Conservation (phyloP, 768 basidiomycete species). For the Lyophyllum decastes region DNA sequence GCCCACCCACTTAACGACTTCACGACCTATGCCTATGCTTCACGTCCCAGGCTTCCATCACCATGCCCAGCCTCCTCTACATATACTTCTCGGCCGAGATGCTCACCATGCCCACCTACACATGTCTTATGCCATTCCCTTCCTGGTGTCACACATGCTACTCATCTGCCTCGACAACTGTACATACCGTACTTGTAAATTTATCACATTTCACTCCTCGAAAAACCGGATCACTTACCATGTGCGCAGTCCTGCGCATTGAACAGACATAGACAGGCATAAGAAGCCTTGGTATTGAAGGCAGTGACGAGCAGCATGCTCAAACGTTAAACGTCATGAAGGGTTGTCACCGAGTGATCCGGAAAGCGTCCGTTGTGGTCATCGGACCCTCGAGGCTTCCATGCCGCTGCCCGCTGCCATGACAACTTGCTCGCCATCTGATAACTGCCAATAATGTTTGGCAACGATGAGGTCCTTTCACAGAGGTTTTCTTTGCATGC, state of each 20-base stretch:
- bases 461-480: background rate
- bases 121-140: background rate
- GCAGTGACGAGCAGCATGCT: background rate
- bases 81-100: background rate
- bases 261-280: background rate
- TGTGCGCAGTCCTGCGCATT: background rate
- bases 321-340: background rate
- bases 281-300: background rate
- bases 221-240: background rate
- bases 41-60: no score
- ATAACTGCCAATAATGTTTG: background rate
- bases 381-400: background rate
- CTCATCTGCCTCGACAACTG: no score
- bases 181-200: background rate
- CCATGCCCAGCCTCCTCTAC: background rate
- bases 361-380: background rate
- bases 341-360: background rate
- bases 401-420: conserved; percentile 1
- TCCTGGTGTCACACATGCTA: background rate
- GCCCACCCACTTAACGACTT: background rate
- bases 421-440: conserved; percentile 7
- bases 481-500: conserved; percentile 1
- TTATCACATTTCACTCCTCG: background rate
- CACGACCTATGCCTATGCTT: background rate
- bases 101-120: background rate